These are phyloP conservation scores for Colletotrichum sp. DNA, from an alignment of 2,329 filamentous ascomycete genomes.

Conservation along the genomic window DNA sequence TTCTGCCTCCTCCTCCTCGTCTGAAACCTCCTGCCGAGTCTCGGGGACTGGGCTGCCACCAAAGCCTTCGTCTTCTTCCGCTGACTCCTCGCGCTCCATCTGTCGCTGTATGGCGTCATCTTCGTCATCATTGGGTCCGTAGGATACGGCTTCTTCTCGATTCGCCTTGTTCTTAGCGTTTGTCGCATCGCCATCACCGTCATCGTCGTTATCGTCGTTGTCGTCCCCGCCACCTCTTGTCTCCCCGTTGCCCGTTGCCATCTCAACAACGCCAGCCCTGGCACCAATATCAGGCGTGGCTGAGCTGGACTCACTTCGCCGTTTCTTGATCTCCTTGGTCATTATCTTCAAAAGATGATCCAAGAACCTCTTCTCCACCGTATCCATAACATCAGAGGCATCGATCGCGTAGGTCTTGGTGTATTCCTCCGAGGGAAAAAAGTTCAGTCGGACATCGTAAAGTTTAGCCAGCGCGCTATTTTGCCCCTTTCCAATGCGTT, in stretches of 20 bases:
- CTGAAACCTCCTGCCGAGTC: constrained; percentile 19
- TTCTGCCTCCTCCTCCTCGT: constrained; percentile 46
- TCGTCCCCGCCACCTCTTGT: constrained; percentile 52
- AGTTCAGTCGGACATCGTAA: constrained; percentile 80
- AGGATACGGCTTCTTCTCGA: constrained; percentile 81
- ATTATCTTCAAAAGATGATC: constrained; percentile 73
- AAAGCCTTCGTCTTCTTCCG: constrained; percentile 57
- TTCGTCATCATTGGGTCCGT: constrained; percentile 91
- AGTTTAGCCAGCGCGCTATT: constrained; percentile 77
- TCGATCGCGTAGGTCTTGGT: constrained; percentile 83
- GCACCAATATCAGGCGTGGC: constrained; percentile 77
- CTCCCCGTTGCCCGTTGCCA: constrained; percentile 45
- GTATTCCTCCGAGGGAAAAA: constrained; percentile 88
- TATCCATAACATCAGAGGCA: constrained; percentile 75
- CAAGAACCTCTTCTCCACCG: constrained; percentile 83
- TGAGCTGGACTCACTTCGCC: constrained; percentile 66
- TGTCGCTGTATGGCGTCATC: constrained; percentile 76
- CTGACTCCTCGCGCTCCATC: constrained; percentile 62
- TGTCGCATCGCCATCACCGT: constrained; percentile 79
- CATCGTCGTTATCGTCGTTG: constrained; percentile 72
- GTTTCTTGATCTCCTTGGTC: constrained; percentile 83
- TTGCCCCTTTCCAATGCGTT: constrained; percentile 76
- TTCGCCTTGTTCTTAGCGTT: constrained; percentile 77
- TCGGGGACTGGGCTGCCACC: constrained; percentile 52
- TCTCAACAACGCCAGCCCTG: constrained; percentile 58